Evolutionary conservation across 225 moss, liverwort and hornwort genomes (phyloP).

Genomic region (Straminergon stramineum): DNA sequence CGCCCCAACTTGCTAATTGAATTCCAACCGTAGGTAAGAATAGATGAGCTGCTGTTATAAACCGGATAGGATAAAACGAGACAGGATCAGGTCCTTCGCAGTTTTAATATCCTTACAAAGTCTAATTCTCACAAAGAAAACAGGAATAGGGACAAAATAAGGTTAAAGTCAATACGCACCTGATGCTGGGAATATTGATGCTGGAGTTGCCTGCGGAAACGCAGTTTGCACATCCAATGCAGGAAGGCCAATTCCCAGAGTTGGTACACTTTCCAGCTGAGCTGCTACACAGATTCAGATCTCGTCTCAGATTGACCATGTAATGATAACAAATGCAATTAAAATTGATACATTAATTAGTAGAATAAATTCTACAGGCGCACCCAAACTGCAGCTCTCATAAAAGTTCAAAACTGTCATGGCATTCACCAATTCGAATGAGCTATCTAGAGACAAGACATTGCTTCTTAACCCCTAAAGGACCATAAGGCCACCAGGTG

Average conservation of each 20-base stretch:
- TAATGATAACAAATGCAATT: background rate
- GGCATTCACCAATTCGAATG: background rate
- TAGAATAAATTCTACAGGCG: background rate
- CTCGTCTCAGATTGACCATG: background rate
- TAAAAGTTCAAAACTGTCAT: background rate
- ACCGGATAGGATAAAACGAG: background rate
- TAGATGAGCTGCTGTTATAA: background rate
- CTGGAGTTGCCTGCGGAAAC: conserved; percentile 90
- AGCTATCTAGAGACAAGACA: background rate
- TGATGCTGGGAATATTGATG: conserved; percentile 69
- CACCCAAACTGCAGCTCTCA: background rate
- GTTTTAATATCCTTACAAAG: background rate
- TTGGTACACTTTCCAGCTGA: conserved; percentile 53
- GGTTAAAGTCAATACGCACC: conserved; percentile 11
- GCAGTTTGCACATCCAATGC: conserved; percentile 65
- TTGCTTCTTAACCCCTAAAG: too few relatives aligned
- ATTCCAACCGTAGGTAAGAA: background rate
- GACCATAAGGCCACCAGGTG: too few relatives aligned
- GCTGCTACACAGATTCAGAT: conserved; percentile 19
- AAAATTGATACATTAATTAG: background rate
- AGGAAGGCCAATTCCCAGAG: conserved; percentile 65
- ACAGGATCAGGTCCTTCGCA: background rate
- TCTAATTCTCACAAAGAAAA: background rate
- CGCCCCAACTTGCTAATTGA: background rate
- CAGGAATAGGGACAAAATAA: background rate